Percentiles rank a stretch among this genome's conserved stretches.
Conservation (phyloP, 495 filamentous ascomycete species). For the Penicillium lagena region DNA sequence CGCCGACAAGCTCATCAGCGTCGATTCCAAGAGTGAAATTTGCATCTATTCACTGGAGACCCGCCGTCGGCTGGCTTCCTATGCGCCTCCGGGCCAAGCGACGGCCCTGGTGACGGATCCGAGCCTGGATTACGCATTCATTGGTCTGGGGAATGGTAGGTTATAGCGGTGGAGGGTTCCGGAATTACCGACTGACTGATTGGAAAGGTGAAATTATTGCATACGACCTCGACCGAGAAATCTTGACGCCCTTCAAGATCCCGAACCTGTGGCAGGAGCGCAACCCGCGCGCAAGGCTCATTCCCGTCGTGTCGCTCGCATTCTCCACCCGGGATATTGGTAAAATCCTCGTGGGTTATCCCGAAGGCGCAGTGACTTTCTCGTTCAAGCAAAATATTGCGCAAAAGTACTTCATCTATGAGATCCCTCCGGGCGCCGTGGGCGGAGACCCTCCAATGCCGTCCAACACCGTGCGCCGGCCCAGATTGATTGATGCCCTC, state of each 20-base stretch:
- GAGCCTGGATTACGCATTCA: constrained; percentile 82
- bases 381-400: constrained; percentile 84
- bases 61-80: constrained; percentile 49
- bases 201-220: constrained; percentile 65
- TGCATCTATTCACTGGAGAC: constrained; percentile 69
- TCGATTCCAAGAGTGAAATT: constrained; percentile 81
- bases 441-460: constrained; percentile 68
- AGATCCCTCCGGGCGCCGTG: constrained; percentile 73
- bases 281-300: constrained; percentile 48
- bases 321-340: constrained; percentile 91
- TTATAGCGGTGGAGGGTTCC: too few relatives aligned
- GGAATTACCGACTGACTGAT: too few relatives aligned
- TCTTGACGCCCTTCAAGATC: constrained; percentile 67
- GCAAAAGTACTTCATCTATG: constrained; percentile 74
- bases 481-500: constrained; percentile 66
- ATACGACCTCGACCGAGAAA: constrained; percentile 82
- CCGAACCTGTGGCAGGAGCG: constrained; percentile 76
- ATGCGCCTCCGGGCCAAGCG: constrained; percentile 67
- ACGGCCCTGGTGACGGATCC: constrained; percentile 72
- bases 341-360: constrained; percentile 82
- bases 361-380: constrained; percentile 79
- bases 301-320: constrained; percentile 65
- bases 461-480: constrained; percentile 49
- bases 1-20: constrained; percentile 70
- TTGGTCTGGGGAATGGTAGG: constrained; percentile 64